Base-by-base conservation (phyloP, 2,329 filamentous ascomycete species). In the Bisporella sp. region DNA sequence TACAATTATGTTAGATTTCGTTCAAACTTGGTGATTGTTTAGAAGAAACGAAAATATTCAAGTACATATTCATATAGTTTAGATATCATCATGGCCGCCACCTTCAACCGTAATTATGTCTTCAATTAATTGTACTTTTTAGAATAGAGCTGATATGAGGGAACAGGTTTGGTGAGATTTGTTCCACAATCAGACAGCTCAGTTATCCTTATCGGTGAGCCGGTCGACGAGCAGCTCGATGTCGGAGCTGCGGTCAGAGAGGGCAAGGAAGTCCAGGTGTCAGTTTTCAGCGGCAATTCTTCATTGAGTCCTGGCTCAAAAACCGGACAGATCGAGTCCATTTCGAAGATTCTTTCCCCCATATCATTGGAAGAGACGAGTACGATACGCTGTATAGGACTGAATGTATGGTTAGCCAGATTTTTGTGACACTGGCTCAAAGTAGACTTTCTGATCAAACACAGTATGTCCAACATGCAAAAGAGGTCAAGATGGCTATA, bases 241-340 rank as follows among this genome's bases (percentile, higher is more conserved):
- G 75, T 85, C 42, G 81, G 80, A 42, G 62, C 73, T 30, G 79
- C 79, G 12, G 64, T 82, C 31, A 73, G 74, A 54, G 72, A 77
- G 43, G 77, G 77, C 35, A 68, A 78, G 54, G 74, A 82, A 40
- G 78, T 84, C 35, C 59, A 71, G 31, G 78, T 80, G 43, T 70
- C 71, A 40, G 69, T 81, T 5, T 83, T 78, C 67, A 78, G 74
- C 28, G 81, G 81, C n/a, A 69, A 67, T 1, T 84, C 81, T 2
- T 75, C 81, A 1, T 65, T 84, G 43, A 68, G 65, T 30, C 74
- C 79, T 1, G 81, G 81, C 3, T 64, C 68, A 21, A 68, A 69
- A 11, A 82, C 79, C 1, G 74, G 68, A 31, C 67, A 69, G 54
- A 65, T 67, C 3, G 73, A 73, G 60, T 63, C 66, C 37, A 70